Evolutionary conservation across 2,329 filamentous ascomycete species (phyloP).

Genomic region (Rosellinia necatrix): DNA sequence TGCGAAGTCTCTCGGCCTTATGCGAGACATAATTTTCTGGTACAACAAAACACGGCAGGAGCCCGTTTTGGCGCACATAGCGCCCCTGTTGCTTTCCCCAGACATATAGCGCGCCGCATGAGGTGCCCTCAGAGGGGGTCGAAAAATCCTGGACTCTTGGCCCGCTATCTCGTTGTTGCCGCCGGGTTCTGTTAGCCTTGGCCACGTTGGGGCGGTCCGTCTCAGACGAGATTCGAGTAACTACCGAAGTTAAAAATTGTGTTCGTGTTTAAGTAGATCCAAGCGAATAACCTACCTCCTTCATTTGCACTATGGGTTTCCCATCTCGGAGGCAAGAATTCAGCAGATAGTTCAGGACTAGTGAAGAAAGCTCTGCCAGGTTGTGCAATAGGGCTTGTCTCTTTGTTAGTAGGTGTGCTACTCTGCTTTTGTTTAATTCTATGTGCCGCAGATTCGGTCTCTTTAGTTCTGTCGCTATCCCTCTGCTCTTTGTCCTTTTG

Average conservation of each 20-base stretch:
- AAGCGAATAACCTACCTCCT: conserved; percentile 18
- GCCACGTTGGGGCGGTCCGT: not conserved
- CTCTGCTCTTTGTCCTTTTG: conserved; percentile 33
- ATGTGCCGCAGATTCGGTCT: conserved; percentile 28
- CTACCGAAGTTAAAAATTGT: conserved; percentile 1
- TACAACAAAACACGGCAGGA: conserved; percentile 1
- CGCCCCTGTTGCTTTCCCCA: not conserved
- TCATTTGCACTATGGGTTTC: not conserved
- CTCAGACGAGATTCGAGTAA: not conserved
- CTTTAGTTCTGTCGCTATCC: conserved; percentile 33
- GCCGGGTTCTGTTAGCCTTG: not conserved
- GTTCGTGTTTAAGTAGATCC: too few species aligned
- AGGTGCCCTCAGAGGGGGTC: not conserved
- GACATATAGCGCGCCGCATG: not conserved
- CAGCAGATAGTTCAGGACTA: conserved; percentile 15
- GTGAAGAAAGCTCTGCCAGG: conserved; percentile 18
- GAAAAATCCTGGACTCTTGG: not conserved
- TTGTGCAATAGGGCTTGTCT: conserved; percentile 12
- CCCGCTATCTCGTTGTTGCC: not conserved
- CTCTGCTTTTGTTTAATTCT: conserved; percentile 26
- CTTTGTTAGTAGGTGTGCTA: not conserved
- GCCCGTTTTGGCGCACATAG: not conserved
- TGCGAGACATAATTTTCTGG: conserved; percentile 32
- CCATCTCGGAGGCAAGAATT: conserved; percentile 16
- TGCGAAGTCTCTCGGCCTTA: conserved; percentile 40